These are phyloP conservation scores for Pythium plurisporium DNA, from an alignment of 352 stramenopile genomes.

Conservation along the genomic window DNA sequence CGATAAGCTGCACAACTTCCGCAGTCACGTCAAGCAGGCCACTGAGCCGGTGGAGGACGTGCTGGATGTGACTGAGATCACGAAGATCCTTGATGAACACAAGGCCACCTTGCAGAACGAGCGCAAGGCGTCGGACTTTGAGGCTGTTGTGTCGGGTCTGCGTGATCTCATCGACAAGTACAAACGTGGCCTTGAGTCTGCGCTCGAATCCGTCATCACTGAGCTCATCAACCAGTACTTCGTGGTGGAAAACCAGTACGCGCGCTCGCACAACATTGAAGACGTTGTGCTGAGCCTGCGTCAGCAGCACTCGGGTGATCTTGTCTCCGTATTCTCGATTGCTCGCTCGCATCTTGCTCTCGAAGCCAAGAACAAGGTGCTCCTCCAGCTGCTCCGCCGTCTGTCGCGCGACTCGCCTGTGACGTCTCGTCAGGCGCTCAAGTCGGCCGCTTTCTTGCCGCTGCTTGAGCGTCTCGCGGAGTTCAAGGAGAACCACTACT, in stretches of 20 bases:
- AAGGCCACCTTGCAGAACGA: constrained; percentile 51
- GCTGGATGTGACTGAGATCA: constrained; percentile 56
- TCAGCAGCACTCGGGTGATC: constrained; percentile 88
- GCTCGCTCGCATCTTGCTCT: constrained; percentile 91
- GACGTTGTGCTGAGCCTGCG: constrained; percentile 83
- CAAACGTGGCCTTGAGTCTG: constrained; percentile 62
- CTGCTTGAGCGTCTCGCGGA: constrained; percentile 85
- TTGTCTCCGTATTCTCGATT: constrained; percentile 82
- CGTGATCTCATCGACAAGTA: constrained; percentile 77
- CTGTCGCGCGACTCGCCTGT: constrained; percentile 36
- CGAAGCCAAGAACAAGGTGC: constrained; percentile 77
- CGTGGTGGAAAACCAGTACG: constrained; percentile 69
- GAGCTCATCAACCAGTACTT: constrained; percentile 84
- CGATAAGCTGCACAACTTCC: constrained; percentile 74
- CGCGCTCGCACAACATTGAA: constrained; percentile 74
- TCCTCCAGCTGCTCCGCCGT: constrained; percentile 65
- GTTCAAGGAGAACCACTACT: constrained; percentile 91
- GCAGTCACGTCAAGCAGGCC: constrained; percentile 39
- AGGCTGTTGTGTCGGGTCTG: constrained; percentile 60
- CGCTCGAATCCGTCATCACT: constrained; percentile 54
- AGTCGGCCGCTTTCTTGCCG: constrained; percentile 64
- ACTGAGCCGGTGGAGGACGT: constrained; percentile 29
- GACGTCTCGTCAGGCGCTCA: constrained; percentile 46
- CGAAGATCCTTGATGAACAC: constrained; percentile 57
- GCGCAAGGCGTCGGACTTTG: constrained; percentile 64